Evolutionary conservation across 768 basidiomycete genomes (phyloP).

Genomic region (Boletus sp.): DNA sequence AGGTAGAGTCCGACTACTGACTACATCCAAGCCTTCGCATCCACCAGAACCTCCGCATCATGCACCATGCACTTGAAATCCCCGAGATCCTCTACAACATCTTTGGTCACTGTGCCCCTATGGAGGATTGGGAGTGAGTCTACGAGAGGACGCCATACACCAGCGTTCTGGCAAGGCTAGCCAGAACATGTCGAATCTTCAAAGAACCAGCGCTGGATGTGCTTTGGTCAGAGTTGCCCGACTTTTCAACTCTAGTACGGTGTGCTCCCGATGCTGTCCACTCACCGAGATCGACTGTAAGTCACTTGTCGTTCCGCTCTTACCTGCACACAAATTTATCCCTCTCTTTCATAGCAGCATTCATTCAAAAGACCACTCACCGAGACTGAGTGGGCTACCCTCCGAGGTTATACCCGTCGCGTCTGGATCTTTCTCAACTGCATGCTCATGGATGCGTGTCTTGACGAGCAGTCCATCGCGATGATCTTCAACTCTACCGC

Average conservation of each 20-base stretch:
- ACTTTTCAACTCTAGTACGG: background rate
- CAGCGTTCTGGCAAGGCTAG: background rate
- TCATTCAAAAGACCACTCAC: background rate
- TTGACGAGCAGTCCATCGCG: background rate
- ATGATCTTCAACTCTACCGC: background rate
- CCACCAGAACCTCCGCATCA: background rate
- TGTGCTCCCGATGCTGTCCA: background rate
- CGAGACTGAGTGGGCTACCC: background rate
- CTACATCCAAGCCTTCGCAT: background rate
- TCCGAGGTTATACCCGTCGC: background rate
- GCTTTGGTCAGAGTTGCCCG: conserved; percentile 6
- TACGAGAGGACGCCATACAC: background rate
- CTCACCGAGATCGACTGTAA: background rate
- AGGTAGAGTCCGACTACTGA: background rate
- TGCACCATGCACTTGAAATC: background rate
- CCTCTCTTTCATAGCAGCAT: background rate
- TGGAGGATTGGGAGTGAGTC: background rate
- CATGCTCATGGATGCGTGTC: background rate
- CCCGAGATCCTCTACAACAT: conserved; percentile 4
- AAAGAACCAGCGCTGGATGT: conserved; percentile 13
- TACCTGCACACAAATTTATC: background rate
- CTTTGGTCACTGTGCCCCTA: background rate
- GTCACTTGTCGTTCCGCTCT: background rate
- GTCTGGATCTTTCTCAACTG: conserved; percentile 5
- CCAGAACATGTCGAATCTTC: conserved; percentile 1